Conservation (phyloP, 306 rosid genomes). For the Medicago ruthenica region DNA sequence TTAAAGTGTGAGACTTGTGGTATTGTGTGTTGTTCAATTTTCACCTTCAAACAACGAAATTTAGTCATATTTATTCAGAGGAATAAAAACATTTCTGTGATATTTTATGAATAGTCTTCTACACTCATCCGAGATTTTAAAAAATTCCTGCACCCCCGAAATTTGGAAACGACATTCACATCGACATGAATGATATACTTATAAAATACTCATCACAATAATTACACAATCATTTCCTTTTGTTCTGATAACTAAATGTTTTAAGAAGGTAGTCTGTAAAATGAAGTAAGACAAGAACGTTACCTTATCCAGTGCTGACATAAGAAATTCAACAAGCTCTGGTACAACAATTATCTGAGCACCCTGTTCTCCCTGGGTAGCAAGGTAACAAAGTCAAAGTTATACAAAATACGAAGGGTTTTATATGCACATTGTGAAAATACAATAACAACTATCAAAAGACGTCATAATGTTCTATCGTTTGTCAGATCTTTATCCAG, state of each 20-base stretch:
- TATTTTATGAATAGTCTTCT: no score
- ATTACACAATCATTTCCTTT: not conserved
- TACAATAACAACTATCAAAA: not conserved
- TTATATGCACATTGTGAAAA: not conserved
- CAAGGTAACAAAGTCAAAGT: constrained; percentile 40
- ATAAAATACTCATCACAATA: not conserved
- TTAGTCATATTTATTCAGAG: no score
- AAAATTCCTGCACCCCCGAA: not conserved
- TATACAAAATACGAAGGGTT: constrained; percentile 1
- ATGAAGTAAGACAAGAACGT: constrained; percentile 24
- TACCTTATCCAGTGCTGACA: constrained; percentile 80
- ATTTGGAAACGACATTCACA: not conserved
- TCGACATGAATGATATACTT: not conserved
- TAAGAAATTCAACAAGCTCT: constrained; percentile 81
- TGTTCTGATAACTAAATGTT: constrained; percentile 27
- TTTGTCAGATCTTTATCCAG: no score
- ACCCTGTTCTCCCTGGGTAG: constrained; percentile 78
- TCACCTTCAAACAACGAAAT: no score
- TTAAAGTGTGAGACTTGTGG: no score
- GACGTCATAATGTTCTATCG: no score
- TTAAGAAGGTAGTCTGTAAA: constrained; percentile 19
- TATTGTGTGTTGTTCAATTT: no score
- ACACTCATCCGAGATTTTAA: no score
- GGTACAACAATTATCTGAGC: constrained; percentile 86
- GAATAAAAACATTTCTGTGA: no score